phyloP scores from a whole-genome alignment of 2,329 filamentous ascomycete genomes.

The Massarina eburnea region DNA sequence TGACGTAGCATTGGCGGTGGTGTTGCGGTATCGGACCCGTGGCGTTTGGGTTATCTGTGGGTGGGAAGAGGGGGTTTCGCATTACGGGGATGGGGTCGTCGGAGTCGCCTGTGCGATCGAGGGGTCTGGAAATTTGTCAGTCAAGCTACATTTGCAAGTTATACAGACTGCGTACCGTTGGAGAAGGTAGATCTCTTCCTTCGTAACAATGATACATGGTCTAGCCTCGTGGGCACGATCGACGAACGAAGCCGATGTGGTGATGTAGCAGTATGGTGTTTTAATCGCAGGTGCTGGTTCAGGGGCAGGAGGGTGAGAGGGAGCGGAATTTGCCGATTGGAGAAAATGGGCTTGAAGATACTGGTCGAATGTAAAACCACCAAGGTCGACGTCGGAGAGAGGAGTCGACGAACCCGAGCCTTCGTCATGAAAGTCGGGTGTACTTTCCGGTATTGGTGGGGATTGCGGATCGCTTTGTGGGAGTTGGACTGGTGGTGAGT shows the following conservation, averaged over 20 bases:
- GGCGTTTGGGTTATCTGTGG: neutral
- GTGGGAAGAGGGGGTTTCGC: constrained; percentile 33
- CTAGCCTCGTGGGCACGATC: constrained; percentile 15
- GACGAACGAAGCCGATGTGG: neutral
- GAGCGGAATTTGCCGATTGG: too few species aligned
- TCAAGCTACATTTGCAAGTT: neutral
- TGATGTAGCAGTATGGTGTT: constrained; percentile 4
- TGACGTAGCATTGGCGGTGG: constrained; percentile 58
- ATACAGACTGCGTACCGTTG: constrained; percentile 31
- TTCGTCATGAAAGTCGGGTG: too few species aligned
- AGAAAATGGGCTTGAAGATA: too few species aligned
- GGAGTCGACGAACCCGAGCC: too few species aligned
- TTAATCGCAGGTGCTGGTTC: neutral
- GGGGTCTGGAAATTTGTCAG: too few species aligned
- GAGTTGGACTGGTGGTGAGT: neutral
- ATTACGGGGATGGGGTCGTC: constrained; percentile 36
- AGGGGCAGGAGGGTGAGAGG: neutral
- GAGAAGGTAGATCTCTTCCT: constrained; percentile 47
- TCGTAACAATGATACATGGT: constrained; percentile 45
- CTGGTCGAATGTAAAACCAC: too few species aligned
- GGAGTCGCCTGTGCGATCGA: constrained; percentile 4
- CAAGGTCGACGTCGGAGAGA: too few species aligned
- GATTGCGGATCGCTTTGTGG: neutral
- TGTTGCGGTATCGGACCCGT: neutral
- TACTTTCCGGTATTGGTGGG: neutral